phyloP scores from a whole-genome alignment of 2,329 filamentous ascomycete genomes.

The Aspergillus fructus region DNA sequence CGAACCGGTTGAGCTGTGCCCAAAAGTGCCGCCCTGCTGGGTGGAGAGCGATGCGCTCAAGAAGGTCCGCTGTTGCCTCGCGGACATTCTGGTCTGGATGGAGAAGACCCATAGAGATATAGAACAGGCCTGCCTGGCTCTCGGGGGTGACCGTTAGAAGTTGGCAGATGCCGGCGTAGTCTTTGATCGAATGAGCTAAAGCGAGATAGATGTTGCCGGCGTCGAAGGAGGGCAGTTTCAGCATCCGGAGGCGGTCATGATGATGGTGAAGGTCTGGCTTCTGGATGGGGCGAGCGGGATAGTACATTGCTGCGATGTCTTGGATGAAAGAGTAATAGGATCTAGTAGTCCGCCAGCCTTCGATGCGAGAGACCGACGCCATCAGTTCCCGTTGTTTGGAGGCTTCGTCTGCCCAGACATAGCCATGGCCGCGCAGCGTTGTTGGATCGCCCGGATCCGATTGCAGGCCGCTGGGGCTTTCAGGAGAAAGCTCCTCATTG shows the following conservation, averaged over 20 bases:
- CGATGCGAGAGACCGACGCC: conserved; percentile 87
- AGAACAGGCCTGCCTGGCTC: conserved; percentile 84
- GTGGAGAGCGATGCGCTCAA: conserved; percentile 81
- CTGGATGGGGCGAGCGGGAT: conserved; percentile 40
- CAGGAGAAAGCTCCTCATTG: conserved; percentile 60
- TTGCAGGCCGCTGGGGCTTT: conserved; percentile 47
- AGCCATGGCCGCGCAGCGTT: conserved; percentile 77
- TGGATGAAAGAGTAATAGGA: conserved; percentile 96
- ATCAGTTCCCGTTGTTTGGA: conserved; percentile 82
- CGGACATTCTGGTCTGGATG: conserved; percentile 83
- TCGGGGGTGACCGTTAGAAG: conserved; percentile 80
- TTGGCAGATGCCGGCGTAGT: conserved; percentile 83
- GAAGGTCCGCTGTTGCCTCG: conserved; percentile 70
- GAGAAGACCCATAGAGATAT: conserved; percentile 85
- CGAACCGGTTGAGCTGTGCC: conserved; percentile 79
- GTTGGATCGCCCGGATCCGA: conserved; percentile 43
- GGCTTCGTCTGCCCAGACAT: conserved; percentile 86
- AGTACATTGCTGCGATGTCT: conserved; percentile 49
- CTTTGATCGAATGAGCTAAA: conserved; percentile 70
- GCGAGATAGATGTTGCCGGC: conserved; percentile 83
- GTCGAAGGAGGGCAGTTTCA: conserved; percentile 73
- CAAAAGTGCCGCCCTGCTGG: conserved; percentile 94
- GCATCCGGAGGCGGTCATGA: conserved; percentile 82
- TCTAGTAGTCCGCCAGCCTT: conserved; percentile 93
- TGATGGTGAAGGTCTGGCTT: conserved; percentile 77